Evolutionary conservation across 805 yeast genomes (phyloP).

Genomic region (Allodekkera sacchari): DNA sequence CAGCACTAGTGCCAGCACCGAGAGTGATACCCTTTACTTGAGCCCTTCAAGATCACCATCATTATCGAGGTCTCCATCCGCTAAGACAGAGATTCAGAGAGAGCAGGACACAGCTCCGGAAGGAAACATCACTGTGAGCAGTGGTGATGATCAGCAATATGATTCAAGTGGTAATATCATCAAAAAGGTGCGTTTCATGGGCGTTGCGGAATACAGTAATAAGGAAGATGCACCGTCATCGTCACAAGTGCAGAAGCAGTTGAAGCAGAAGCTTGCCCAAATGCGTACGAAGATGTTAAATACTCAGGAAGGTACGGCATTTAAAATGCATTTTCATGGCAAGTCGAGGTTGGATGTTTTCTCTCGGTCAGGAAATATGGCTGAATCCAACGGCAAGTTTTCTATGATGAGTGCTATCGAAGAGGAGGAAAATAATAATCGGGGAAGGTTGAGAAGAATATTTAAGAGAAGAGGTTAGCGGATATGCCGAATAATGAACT

Average conservation of each 20-base stretch:
- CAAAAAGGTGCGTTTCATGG: conserved; percentile 43
- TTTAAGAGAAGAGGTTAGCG: too few relatives aligned
- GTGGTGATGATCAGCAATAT: conserved; percentile 7
- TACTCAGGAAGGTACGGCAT: conserved; percentile 30
- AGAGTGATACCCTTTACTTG: conserved; percentile 5
- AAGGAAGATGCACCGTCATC: conserved; percentile 50
- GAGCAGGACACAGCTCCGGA: too few relatives aligned
- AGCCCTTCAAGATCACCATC: too few relatives aligned
- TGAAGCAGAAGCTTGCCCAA: conserved; percentile 27
- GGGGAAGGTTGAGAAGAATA: conserved; percentile 18
- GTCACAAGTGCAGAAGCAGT: conserved; percentile 25
- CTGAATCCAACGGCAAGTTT: conserved; percentile 20
- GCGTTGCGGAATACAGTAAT: conserved; percentile 42
- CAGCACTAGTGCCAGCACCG: conserved; percentile 15
- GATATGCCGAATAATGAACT: too few relatives aligned
- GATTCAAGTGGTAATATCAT: conserved; percentile 14
- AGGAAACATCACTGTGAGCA: conserved; percentile 19
- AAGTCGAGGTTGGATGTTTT: conserved; percentile 4
- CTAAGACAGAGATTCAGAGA: too few relatives aligned
- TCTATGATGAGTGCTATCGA: conserved; percentile 24
- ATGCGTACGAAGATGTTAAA: conserved; percentile 23
- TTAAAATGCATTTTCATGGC: conserved; percentile 21
- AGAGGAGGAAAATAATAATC: conserved; percentile 5
- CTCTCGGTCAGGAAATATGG: too few relatives aligned
- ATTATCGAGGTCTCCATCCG: too few relatives aligned